Base-by-base conservation (phyloP, 306 rosid species). In the Pachyrhizus erosus region DNA sequence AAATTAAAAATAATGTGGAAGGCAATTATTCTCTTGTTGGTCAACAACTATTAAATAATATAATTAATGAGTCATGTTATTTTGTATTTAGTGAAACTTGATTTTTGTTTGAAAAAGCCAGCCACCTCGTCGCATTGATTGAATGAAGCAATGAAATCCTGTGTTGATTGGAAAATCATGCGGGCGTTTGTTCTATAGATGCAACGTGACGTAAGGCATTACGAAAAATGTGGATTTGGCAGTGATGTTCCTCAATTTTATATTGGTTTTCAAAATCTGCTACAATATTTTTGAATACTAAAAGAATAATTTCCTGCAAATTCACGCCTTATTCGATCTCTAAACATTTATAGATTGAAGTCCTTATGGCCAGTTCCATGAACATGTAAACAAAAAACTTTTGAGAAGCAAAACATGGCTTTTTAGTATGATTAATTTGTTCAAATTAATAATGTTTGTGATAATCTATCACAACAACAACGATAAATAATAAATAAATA, bases 1-100 rank as follows among this genome's bases (percentile, higher is more conserved):
- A 64, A 46, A 17, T 42, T 55, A 66, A 57, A 75, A 68, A 55
- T 39, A 70, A 60, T 17, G 27, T 61, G 5, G 61, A 27, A 54
- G 49, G 68, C 74, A 77, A 83, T 83, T 71, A 83, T 77, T 83
- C 75, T 77, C 31, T 2, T 15, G 31, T 0, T 54, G 81, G 74
- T 48, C 69, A 69, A 71, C 69, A 13, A 26, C 26, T 21, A 73
- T 73, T 42, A 55, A 82, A 40, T 66, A 82, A 24, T 69, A 70
- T 12, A 60, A 77, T 76, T 27, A 43, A 82, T 61, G 60, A 70
- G 24, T 73, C 58, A 65, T 37, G 70, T 66, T 27, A 52, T 82
- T 27, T 37, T 73, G 62, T 51, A 3, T 45, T 45, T 13, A 14
- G 7, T 4, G 15, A 60, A 58, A 31, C 26, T 13, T 33, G 18